Evolutionary conservation across 305 asterid genomes (phyloP), one percentile per base, ranked within the genome.

Genomic region (Nicotiana rustica): DNA sequence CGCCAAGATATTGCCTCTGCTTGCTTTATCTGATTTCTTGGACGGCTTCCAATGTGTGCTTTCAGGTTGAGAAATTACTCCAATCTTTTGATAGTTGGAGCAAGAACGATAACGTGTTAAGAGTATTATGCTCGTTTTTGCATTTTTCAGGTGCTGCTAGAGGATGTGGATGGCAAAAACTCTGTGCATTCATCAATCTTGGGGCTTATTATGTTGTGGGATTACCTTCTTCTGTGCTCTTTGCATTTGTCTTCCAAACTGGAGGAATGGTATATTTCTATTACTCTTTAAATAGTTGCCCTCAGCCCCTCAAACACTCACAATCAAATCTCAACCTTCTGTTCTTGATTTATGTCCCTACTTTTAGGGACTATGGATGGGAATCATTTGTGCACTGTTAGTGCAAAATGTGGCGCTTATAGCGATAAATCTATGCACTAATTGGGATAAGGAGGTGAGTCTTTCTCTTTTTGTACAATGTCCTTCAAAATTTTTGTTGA

Each of bases 81-180:
- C 5, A 0, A 25, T 29, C 6, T 18, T 21, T 6, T 7, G 6
- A 15, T 35, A 47, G 15, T 18, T 8, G 61, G 14, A 64, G 14
- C 6, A 6, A 19, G 14, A 12, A 12, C 36, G 5, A 14, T 10
- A 10, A 4, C 2, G 14, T 15, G 19, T 0, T 17, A 44, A 4
- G 29, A 15, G 35, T 8, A 19, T 3, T 79, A 66, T 62, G 15
- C 12, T 9, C 41, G 18, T 52, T 14, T 14, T 65, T 69, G 67
- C 70, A n/a, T 36, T 71, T 73, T 79, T 5, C 41, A 92, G 92
- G 97, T 52, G 95, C 95, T 70, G 97, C 97, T 14, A 89, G 97
- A 86, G 97, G 97, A 84, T 92, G 97, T 82, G 93, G 93, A 85
- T 92, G 97, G 93, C 97, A 92, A 84, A 90, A 77, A 36, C 69